Percentiles rank a stretch among this genome's conserved stretches.
Conservation (phyloP, 2,329 filamentous ascomycete species). For the Magnaporthales sp. region DNA sequence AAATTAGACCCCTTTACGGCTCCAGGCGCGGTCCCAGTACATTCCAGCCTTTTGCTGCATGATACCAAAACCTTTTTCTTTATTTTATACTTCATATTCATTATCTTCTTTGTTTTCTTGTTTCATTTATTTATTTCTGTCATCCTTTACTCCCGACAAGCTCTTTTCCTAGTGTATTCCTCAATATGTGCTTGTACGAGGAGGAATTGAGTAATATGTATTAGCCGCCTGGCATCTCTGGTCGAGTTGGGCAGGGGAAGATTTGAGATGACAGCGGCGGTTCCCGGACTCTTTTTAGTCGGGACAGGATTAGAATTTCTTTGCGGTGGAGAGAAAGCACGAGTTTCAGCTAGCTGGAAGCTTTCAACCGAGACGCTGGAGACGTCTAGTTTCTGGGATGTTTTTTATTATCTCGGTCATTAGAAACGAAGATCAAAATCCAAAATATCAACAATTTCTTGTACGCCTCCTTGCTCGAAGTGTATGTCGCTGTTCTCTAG, state of each 20-base stretch:
- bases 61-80: slow-evolving; percentile 2
- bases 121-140: neutral
- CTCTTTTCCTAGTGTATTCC: neutral
- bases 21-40: neutral
- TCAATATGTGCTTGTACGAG: neutral
- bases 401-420: neutral
- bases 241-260: neutral
- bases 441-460: neutral
- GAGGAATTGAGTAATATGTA: neutral
- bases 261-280: neutral
- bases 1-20: slow-evolving; percentile 2
- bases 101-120: neutral
- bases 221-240: neutral
- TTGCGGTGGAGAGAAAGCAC: neutral
- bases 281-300: neutral
- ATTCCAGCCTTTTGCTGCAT: neutral
- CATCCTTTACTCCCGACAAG: neutral
- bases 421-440: neutral
- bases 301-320: neutral
- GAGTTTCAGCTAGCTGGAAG: neutral
- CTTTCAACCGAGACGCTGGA: neutral
- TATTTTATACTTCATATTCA: neutral
- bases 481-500: neutral
- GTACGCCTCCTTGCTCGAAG: neutral
- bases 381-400: neutral